These are phyloP conservation scores for Penicillium taxi DNA, from an alignment of 495 filamentous ascomycete genomes.

Conservation along the genomic window DNA sequence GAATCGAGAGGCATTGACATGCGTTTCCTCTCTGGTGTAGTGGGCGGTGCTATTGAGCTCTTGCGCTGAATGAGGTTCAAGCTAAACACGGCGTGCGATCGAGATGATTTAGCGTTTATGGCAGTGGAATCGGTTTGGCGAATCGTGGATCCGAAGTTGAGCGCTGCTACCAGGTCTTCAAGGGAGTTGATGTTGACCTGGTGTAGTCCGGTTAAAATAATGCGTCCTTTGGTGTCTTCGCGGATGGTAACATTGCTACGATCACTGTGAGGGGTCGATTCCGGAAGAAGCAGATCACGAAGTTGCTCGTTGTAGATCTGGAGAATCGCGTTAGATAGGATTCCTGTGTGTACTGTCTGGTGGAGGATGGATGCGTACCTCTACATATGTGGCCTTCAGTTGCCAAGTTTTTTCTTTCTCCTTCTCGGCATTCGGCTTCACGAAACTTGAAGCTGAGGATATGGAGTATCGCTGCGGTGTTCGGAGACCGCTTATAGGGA, in stretches of 20 bases:
- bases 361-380: conserved; percentile 47
- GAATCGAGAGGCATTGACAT: conserved; percentile 84
- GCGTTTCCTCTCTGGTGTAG: conserved; percentile 44
- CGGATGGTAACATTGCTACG: conserved; percentile 73
- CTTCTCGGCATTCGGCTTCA: conserved; percentile 46
- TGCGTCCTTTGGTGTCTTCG: conserved; percentile 92
- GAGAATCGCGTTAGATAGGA: conserved; percentile 7
- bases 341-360: not conserved
- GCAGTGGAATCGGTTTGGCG: conserved; percentile 98
- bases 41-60: conserved; percentile 40
- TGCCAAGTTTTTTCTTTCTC: conserved; percentile 95
- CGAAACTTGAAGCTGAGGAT: conserved; percentile 45
- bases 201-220: conserved; percentile 80
- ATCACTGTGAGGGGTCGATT: conserved; percentile 59
- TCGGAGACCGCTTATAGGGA: conserved; percentile 70
- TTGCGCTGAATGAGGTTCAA: conserved; percentile 88
- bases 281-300: conserved; percentile 81
- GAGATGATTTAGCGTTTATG: conserved; percentile 97
- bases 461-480: conserved; percentile 77
- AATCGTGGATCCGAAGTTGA: conserved; percentile 90
- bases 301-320: conserved; percentile 96
- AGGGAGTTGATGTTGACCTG: conserved; percentile 87
- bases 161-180: conserved; percentile 78
- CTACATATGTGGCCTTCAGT: conserved; percentile 92
- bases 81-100: conserved; percentile 96